Evolutionary conservation across 305 asterid species (phyloP).

Genomic region (Ilex paraguariensis): DNA sequence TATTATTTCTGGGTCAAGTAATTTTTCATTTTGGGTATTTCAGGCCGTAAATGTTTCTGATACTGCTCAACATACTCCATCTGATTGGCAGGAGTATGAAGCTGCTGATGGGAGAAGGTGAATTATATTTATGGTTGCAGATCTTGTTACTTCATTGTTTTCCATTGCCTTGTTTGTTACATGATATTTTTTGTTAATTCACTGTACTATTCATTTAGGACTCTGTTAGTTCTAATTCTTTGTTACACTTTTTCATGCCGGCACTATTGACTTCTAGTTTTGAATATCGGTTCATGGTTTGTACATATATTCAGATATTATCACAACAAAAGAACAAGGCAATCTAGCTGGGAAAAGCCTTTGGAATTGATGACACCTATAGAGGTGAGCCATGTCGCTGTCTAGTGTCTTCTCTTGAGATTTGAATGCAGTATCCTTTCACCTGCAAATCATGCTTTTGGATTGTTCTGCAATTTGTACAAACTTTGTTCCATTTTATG

Average conservation of each 20-base stretch:
- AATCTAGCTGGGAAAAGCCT: constrained; percentile 99
- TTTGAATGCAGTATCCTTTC: constrained; percentile 11
- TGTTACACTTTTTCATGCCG: constrained; percentile 2
- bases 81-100: constrained; percentile 95
- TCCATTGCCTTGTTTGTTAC: neutral
- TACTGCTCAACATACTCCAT: constrained; percentile 49
- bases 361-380: constrained; percentile 84
- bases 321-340: constrained; percentile 82
- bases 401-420: constrained; percentile 17
- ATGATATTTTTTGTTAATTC: constrained; percentile 9
- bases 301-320: constrained; percentile 52
- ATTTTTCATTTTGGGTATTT: neutral
- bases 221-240: neutral
- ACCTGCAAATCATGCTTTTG: constrained; percentile 21
- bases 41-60: constrained; percentile 43
- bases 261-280: constrained; percentile 5
- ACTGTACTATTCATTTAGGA: neutral
- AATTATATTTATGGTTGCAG: constrained; percentile 12
- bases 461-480: constrained; percentile 27
- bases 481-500: constrained; percentile 28
- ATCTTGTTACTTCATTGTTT: constrained; percentile 9
- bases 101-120: constrained; percentile 96
- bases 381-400: constrained; percentile 67
- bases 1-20: no score
- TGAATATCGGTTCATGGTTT: constrained; percentile 10